A percentile compares a stretch with the other conserved stretches of the same genome.
These are phyloP conservation scores for Hypomyces perniciosus DNA, from an alignment of 2,329 filamentous ascomycete species.

Conservation along the genomic window DNA sequence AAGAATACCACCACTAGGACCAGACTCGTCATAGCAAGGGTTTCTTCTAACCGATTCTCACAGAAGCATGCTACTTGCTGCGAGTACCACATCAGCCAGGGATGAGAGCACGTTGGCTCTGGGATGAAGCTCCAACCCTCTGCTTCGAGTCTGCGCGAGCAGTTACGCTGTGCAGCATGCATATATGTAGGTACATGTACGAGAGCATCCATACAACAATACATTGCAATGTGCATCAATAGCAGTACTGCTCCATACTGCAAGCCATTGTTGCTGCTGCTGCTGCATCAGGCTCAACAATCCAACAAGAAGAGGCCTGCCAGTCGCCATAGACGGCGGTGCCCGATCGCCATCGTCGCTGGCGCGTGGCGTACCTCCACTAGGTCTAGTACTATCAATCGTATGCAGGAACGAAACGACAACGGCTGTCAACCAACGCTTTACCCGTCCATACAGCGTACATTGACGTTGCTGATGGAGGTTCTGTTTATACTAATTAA, in stretches of 20 bases:
- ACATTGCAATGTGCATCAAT: neutral
- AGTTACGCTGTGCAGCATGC: constrained; percentile 1
- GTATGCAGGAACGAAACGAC: neutral
- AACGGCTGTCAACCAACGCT: neutral
- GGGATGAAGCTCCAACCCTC: constrained; percentile 6
- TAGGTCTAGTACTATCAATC: neutral
- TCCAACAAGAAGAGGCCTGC: neutral
- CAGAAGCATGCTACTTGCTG: neutral
- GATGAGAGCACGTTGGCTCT: constrained; percentile 2
- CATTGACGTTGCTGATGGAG: neutral
- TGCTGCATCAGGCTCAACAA: neutral
- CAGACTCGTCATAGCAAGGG: neutral
- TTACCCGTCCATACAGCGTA: neutral
- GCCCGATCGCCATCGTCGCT: neutral
- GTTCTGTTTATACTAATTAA: neutral
- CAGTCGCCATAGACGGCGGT: neutral
- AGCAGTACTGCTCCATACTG: neutral
- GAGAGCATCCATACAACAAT: neutral
- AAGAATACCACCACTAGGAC: neutral
- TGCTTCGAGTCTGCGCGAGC: constrained; percentile 9
- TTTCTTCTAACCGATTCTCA: neutral
- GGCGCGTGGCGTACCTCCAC: neutral
- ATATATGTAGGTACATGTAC: neutral
- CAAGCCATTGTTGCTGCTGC: neutral
- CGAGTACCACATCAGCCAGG: neutral